A percentile compares a stretch with the other conserved stretches of the same genome.
Conservation (phyloP, 257 asterid genomes). For the Parsonsia alboflavescens region DNA sequence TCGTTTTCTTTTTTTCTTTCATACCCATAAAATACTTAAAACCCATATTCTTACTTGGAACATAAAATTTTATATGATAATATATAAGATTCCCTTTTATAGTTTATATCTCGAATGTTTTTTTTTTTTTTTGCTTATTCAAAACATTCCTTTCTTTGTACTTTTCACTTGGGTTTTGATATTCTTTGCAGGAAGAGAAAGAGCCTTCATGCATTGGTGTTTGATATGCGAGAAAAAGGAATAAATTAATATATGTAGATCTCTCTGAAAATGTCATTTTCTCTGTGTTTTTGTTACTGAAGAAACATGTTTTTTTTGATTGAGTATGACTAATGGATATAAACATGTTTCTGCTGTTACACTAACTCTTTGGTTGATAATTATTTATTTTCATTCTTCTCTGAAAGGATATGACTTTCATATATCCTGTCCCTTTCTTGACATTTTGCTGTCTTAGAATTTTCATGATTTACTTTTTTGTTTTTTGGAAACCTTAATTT, state of each 20-base stretch:
- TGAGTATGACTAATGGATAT: neutral
- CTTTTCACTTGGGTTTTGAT: neutral
- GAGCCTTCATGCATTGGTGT: constrained; percentile 5
- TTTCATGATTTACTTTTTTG: neutral
- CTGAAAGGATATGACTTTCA: neutral
- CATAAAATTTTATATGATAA: neutral
- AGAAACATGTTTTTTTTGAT: neutral
- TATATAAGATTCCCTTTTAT: too few relatives aligned
- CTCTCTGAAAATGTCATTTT: neutral
- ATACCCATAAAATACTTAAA: too few relatives aligned
- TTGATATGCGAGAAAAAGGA: constrained; percentile 6
- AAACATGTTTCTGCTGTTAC: constrained; percentile 3
- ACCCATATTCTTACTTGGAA: too few relatives aligned
- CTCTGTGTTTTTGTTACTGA: neutral
- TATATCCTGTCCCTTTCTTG: neutral
- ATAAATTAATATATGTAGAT: neutral
- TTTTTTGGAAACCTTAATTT: neutral
- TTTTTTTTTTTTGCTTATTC: neutral
- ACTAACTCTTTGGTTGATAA: neutral
- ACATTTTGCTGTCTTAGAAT: neutral
- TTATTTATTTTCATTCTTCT: too few relatives aligned
- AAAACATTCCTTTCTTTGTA: neutral
- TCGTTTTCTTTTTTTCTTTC: neutral
- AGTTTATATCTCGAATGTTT: neutral
- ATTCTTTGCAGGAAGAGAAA: neutral